Evolutionary conservation across 2,329 filamentous ascomycete species (phyloP), one percentile per base, ranked within the genome.

Genomic region (Fusarium sp.): DNA sequence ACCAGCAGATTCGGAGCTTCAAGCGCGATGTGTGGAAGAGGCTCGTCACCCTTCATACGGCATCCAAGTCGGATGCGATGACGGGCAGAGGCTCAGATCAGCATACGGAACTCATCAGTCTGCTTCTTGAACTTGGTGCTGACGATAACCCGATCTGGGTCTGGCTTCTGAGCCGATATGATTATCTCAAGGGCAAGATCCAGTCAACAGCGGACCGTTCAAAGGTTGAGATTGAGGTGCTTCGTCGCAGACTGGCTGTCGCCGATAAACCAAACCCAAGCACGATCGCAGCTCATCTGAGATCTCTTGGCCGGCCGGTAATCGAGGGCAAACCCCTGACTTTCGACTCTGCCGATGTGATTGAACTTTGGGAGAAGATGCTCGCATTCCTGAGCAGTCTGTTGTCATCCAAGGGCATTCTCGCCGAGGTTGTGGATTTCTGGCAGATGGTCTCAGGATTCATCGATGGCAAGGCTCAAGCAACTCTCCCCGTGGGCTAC

Each of bases 111-210:
- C 87, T 98, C 57, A 98, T 99, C 64, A 89, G 91, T 25, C 87
- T 98, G 38, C 87, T 99, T 63, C 85, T 99, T n/a, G 96, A 99
- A 82, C 87, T 99, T 22, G 97, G 97, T 8, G 95, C 98, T 3
- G 93, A 97, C 11, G 95, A 98, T 69, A 99, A 97, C 78, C 97
- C 97, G 2, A 97, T 99, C 71, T 98, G 94, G 94, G 89, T 97
- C 12, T 99, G 97, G 95, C 90, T 99, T 30, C 86, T 96, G 65
- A 98, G 95, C 79, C 92, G 94, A 54, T 97, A 95, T 80, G 94
- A 98, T 73, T 92, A 95, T 79, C 87, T 99, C 65, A 98, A 97
- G 82, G 91, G 91, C 73, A 97, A 94, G 80, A 96, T 98, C 63
- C 90, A 91, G 47, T 87, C 89, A 0, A 93, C 92, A 15, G 94